These are phyloP conservation scores for Telopea speciosissima DNA, from an alignment of 177 flowering plant genomes.

Conservation along the genomic window DNA sequence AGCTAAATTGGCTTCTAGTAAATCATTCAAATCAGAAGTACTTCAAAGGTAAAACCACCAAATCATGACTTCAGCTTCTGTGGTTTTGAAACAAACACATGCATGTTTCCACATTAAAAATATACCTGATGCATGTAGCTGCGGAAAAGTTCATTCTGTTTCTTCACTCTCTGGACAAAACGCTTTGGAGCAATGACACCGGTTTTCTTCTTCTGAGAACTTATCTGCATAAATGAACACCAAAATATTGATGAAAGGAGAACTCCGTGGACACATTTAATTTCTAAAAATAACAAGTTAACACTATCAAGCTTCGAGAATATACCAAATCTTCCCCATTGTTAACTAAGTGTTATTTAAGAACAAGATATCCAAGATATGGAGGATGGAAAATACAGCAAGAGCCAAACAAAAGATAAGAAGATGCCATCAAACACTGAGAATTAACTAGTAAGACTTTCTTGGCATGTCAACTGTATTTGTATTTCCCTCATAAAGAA, in stretches of 20 bases:
- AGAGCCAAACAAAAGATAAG: not conserved
- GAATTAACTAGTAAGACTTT: too few relatives aligned
- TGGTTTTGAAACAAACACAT: not conserved
- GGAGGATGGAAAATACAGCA: not conserved
- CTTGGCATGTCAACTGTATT: not conserved
- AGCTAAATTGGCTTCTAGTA: not conserved
- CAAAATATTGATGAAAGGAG: not conserved
- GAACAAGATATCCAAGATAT: not conserved
- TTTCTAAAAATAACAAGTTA: not conserved
- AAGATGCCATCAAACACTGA: not conserved
- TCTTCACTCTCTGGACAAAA: conserved; percentile 87
- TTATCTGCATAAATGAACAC: conserved; percentile 46
- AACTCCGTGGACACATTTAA: not conserved
- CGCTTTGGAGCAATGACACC: conserved; percentile 97
- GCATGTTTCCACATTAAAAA: not conserved
- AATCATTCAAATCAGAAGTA: not conserved
- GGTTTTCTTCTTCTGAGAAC: conserved; percentile 96
- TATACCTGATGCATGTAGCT: conserved; percentile 98
- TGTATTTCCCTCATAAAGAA: not conserved
- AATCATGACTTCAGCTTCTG: not conserved
- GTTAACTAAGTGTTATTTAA: too few relatives aligned
- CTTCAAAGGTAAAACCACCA: not conserved
- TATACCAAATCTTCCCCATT: too few relatives aligned
- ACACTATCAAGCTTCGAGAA: not conserved
- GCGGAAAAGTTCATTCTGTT: conserved; percentile 93